Evolutionary conservation across 768 basidiomycete species (phyloP).

Genomic region (Hortiboletus campestris): DNA sequence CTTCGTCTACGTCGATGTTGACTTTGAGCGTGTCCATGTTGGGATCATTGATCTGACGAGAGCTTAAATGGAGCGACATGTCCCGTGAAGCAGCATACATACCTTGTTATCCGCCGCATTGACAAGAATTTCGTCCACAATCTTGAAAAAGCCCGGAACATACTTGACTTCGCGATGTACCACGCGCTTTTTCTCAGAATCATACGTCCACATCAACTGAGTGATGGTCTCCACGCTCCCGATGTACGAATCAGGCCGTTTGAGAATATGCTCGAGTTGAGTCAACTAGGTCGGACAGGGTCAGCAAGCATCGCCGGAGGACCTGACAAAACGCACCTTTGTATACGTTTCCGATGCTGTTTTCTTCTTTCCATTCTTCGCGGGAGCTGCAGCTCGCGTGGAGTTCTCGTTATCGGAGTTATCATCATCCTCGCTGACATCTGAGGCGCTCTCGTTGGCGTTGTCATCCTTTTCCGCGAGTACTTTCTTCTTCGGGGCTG

Average conservation of each 20-base stretch:
- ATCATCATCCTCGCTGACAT: slow-evolving; percentile 38
- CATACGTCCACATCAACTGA: slow-evolving; percentile 92
- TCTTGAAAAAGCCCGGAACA: slow-evolving; percentile 99
- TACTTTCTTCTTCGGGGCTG: slow-evolving; percentile 65
- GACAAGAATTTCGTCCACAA: slow-evolving; percentile 97
- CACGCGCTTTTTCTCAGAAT: slow-evolving; percentile 82
- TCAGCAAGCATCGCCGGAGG: not conserved
- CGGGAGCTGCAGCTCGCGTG: slow-evolving; percentile 24
- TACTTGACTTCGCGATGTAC: slow-evolving; percentile 79
- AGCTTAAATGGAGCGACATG: not conserved
- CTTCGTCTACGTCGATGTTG: slow-evolving; percentile 78
- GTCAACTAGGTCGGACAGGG: slow-evolving; percentile 57
- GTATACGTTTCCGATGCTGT: slow-evolving; percentile 88
- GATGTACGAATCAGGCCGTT: slow-evolving; percentile 93
- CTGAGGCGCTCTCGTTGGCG: slow-evolving; percentile 46
- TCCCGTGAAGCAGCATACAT: slow-evolving; percentile 15
- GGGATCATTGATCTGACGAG: slow-evolving; percentile 78
- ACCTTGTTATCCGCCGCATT: slow-evolving; percentile 99
- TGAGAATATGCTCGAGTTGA: slow-evolving; percentile 91
- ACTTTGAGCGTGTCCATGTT: slow-evolving; percentile 92
- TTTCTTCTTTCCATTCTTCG: slow-evolving; percentile 64
- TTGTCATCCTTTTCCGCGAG: slow-evolving; percentile 67
- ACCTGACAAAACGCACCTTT: slow-evolving; percentile 54
- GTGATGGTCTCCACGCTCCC: slow-evolving; percentile 90
- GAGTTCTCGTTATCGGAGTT: slow-evolving; percentile 41